A percentile compares a stretch with the other conserved stretches of the same genome.
These are phyloP conservation scores for Neoconidiobolus thromboides DNA, from an alignment of 371 early-diverging fungal species.

Conservation along the genomic window DNA sequence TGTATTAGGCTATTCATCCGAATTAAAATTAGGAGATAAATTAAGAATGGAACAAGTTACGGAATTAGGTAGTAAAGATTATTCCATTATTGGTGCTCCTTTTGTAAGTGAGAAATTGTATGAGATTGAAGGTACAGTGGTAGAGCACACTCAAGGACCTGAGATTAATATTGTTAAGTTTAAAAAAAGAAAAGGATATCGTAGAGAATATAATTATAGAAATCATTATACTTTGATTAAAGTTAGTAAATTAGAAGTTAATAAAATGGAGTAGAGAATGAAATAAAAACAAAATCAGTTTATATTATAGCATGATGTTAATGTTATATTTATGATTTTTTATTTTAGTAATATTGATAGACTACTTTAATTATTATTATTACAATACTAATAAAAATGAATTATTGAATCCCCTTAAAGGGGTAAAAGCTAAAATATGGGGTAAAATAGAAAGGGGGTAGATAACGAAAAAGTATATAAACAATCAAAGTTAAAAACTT, in stretches of 20 bases:
- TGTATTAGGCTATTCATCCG: constrained; percentile 55
- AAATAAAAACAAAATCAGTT: too few relatives aligned
- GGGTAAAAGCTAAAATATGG: too few relatives aligned
- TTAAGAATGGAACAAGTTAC: constrained; percentile 66
- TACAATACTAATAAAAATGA: too few relatives aligned
- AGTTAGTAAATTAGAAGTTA: constrained; percentile 49
- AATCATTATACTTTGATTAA: constrained; percentile 59
- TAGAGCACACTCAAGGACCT: constrained; percentile 76
- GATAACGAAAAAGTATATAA: too few relatives aligned
- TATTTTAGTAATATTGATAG: too few relatives aligned
- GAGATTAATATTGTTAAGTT: constrained; percentile 57
- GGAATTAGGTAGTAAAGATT: constrained; percentile 74
- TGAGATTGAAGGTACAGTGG: constrained; percentile 63
- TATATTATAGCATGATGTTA: too few relatives aligned
- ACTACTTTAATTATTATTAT: too few relatives aligned
- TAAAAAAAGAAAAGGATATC: constrained; percentile 76
- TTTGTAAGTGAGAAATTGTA: constrained; percentile 49
- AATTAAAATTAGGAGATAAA: constrained; percentile 70
- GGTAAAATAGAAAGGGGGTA: too few relatives aligned
- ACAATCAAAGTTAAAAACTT: too few relatives aligned
- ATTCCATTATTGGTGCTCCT: constrained; percentile 70
- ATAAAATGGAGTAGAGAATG: constrained; percentile 15
- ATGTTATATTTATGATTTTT: too few relatives aligned
- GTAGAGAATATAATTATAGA: constrained; percentile 48
- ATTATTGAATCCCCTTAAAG: too few relatives aligned